These are phyloP conservation scores for Malassezia arunalokei DNA, from an alignment of 1,284 basidiomycete genomes.

Conservation along the genomic window DNA sequence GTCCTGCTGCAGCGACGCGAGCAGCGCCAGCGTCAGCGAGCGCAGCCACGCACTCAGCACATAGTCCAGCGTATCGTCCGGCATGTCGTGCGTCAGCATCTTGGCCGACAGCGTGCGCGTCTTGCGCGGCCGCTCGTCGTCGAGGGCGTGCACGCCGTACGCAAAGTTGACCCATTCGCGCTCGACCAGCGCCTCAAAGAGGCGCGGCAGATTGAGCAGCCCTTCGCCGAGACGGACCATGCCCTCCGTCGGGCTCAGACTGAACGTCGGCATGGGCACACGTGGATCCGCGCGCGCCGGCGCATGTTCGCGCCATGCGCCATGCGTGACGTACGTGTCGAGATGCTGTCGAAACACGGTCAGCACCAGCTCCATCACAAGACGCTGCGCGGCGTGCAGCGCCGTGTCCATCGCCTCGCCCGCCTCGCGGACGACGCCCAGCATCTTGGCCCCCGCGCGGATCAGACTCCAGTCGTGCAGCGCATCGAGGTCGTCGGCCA, in stretches of 20 bases:
- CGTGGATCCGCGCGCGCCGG: not conserved
- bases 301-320: not conserved
- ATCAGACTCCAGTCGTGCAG: constrained; percentile 14
- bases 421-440: not conserved
- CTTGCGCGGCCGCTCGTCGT: constrained; percentile 1
- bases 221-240: constrained; percentile 84
- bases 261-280: constrained; percentile 68
- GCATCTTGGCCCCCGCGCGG: constrained; percentile 3
- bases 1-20: constrained; percentile 56
- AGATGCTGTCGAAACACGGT: constrained; percentile 6
- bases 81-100: constrained; percentile 1
- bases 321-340: constrained; percentile 6
- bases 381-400: constrained; percentile 5
- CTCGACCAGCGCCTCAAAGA: constrained; percentile 86
- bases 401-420: not conserved
- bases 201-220: constrained; percentile 74
- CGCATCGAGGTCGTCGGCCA: constrained; percentile 8
- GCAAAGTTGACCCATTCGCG: constrained; percentile 62
- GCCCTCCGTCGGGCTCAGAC: constrained; percentile 72
- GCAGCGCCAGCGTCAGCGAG: constrained; percentile 60
- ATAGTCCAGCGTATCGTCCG: constrained; percentile 1
- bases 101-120: constrained; percentile 4
- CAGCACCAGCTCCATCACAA: constrained; percentile 10
- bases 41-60: constrained; percentile 79
- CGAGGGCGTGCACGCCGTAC: constrained; percentile 4